A percentile compares a stretch with the other conserved stretches of the same genome.
These are phyloP conservation scores for Nepenthes mirabilis DNA, from an alignment of 148 eudicot species.

Conservation along the genomic window DNA sequence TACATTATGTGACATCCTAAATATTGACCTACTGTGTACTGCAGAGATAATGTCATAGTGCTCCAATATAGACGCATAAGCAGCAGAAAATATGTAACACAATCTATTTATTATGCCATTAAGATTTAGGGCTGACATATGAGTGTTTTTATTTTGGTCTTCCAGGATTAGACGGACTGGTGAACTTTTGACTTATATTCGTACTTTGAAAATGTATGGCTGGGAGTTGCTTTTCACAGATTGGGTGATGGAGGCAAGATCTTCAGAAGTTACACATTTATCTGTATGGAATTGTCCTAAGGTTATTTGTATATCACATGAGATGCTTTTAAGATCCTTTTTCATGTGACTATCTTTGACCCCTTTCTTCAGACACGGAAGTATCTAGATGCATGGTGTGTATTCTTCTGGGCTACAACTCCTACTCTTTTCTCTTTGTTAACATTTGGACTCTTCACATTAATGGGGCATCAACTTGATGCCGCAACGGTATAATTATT, in stretches of 20 bases:
- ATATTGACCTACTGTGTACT: no score
- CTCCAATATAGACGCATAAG: neutral
- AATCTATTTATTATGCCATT: neutral
- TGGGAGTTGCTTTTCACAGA: constrained; percentile 80
- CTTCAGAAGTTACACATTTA: constrained; percentile 58
- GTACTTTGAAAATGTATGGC: constrained; percentile 92
- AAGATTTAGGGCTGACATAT: neutral
- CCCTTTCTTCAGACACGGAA: constrained; percentile 56
- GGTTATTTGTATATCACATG: neutral
- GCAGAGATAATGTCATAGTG: no score
- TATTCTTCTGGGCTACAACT: constrained; percentile 98
- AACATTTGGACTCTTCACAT: constrained; percentile 83
- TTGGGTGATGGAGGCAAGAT: constrained; percentile 86
- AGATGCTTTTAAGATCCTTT: neutral
- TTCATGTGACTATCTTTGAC: constrained; percentile 5
- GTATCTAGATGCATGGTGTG: constrained; percentile 99
- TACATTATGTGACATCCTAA: no score
- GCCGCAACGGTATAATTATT: constrained; percentile 75
- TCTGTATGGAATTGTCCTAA: constrained; percentile 35
- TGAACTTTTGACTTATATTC: constrained; percentile 64
- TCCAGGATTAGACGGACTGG: constrained; percentile 87
- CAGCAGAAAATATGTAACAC: neutral
- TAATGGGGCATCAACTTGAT: constrained; percentile 81
- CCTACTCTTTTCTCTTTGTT: constrained; percentile 89
- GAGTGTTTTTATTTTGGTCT: neutral